Conservation (phyloP, 176 grass and related monocot genomes). For the Typha latifolia region DNA sequence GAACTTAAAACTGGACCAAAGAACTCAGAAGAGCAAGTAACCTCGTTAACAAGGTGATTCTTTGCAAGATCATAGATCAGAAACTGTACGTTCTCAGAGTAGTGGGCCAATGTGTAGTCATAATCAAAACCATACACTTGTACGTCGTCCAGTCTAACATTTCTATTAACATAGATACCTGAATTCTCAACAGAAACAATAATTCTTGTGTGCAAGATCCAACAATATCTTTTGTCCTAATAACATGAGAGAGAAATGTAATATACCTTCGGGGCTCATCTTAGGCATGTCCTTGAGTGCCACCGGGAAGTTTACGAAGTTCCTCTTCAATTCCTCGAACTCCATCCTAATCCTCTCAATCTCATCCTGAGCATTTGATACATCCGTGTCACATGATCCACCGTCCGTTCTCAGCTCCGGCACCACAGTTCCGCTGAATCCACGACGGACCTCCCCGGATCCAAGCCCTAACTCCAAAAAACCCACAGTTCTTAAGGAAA, state of each 20-base stretch:
- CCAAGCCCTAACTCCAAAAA: constrained; percentile 20
- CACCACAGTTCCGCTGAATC: constrained; percentile 5
- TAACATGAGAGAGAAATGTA: not conserved
- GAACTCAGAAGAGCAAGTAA: constrained; percentile 11
- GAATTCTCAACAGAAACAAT: not conserved
- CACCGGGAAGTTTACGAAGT: constrained; percentile 72
- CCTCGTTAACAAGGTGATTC: constrained; percentile 85
- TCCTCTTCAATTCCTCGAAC: constrained; percentile 77
- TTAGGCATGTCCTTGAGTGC: constrained; percentile 79
- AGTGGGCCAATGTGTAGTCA: constrained; percentile 89
- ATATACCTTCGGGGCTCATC: constrained; percentile 68
- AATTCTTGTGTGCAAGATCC: not conserved
- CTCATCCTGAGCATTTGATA: constrained; percentile 38
- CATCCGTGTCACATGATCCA: not conserved
- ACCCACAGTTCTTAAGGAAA: not conserved
- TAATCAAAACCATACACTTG: constrained; percentile 99
- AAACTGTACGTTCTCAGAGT: constrained; percentile 65
- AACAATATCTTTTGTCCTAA: not conserved
- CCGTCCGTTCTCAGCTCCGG: not conserved
- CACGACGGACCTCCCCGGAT: not conserved
- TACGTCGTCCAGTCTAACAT: constrained; percentile 63
- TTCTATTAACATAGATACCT: constrained; percentile 95
- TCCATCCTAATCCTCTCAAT: constrained; percentile 72
- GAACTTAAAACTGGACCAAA: not conserved
- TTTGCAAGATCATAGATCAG: constrained; percentile 93